Conservation (phyloP, 768 basidiomycete genomes). For the Leccinum subtestaceum region DNA sequence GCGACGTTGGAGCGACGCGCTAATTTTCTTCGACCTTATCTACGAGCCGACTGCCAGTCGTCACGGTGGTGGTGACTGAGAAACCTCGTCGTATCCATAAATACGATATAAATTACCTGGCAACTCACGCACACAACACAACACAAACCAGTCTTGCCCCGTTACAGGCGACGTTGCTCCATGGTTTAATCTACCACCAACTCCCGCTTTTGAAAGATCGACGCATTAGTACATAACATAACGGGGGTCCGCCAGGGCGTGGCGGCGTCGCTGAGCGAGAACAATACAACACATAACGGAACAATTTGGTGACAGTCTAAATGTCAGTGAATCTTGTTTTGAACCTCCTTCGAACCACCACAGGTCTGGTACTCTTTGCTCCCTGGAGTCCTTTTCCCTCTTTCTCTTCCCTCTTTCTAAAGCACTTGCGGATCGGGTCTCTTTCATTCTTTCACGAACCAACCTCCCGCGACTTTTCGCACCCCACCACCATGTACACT, state of each 20-base stretch:
- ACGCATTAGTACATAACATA: slow-evolving; percentile 6
- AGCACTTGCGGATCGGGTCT: not conserved
- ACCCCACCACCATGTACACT: slow-evolving; percentile 2
- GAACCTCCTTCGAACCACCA: not conserved
- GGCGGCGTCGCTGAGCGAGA: not conserved
- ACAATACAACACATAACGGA: not conserved
- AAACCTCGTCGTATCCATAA: not conserved
- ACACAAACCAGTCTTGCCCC: not conserved
- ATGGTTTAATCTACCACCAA: not conserved
- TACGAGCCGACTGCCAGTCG: not conserved
- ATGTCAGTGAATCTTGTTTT: not conserved
- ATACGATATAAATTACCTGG: not conserved
- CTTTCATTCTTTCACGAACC: not conserved
- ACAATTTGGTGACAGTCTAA: not conserved
- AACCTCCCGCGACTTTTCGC: not conserved
- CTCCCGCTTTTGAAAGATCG: not conserved
- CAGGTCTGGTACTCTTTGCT: slow-evolving; percentile 4
- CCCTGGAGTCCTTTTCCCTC: not conserved
- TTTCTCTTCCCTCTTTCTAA: not conserved
- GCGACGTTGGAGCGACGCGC: not conserved
- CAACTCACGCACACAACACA: not conserved
- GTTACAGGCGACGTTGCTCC: not conserved
- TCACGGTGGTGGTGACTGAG: not conserved
- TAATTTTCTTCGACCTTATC: not conserved
- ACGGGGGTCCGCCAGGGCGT: not conserved